phyloP scores from a whole-genome alignment of 805 yeast genomes.

The Debaryomyces maramus region DNA sequence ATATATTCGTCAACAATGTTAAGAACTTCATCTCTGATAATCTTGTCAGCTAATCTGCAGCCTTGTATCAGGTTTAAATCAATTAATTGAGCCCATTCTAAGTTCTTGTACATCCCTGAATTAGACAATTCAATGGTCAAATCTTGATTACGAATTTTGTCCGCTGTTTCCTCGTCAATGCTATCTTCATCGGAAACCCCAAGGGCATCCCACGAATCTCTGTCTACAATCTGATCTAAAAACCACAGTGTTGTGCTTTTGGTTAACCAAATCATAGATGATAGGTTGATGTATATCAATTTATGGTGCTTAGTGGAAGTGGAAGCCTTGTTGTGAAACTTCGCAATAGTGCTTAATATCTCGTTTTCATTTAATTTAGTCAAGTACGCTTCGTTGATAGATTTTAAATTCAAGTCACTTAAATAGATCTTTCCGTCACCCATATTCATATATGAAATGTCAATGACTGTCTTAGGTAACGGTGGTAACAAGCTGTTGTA shows the following conservation, averaged over 20 bases:
- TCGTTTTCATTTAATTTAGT: constrained; percentile 33
- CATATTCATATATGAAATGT: constrained; percentile 28
- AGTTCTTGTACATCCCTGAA: constrained; percentile 46
- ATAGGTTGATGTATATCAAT: constrained; percentile 40
- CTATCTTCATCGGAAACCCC: constrained; percentile 2
- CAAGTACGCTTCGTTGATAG: constrained; percentile 34
- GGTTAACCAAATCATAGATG: constrained; percentile 50
- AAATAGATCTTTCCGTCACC: constrained; percentile 36
- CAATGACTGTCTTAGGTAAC: constrained; percentile 26
- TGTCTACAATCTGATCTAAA: constrained; percentile 30
- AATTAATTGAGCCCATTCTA: constrained; percentile 39
- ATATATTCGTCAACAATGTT: constrained; percentile 29
- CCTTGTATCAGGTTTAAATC: constrained; percentile 28
- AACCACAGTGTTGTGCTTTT: constrained; percentile 36
- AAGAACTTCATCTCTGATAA: constrained; percentile 31
- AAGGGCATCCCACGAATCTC: constrained; percentile 5
- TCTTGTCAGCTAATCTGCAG: constrained; percentile 25
- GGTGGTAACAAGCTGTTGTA: constrained; percentile 43
- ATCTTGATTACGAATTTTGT: constrained; percentile 14
- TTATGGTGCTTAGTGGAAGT: constrained; percentile 12
- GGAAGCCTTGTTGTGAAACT: constrained; percentile 23
- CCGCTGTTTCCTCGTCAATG: constrained; percentile 1
- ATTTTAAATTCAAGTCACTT: constrained; percentile 42
- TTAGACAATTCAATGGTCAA: constrained; percentile 37
- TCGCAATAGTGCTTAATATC: constrained; percentile 23